These are phyloP conservation scores for Bombardia bombarda DNA, from an alignment of 495 filamentous ascomycete species.

Conservation along the genomic window DNA sequence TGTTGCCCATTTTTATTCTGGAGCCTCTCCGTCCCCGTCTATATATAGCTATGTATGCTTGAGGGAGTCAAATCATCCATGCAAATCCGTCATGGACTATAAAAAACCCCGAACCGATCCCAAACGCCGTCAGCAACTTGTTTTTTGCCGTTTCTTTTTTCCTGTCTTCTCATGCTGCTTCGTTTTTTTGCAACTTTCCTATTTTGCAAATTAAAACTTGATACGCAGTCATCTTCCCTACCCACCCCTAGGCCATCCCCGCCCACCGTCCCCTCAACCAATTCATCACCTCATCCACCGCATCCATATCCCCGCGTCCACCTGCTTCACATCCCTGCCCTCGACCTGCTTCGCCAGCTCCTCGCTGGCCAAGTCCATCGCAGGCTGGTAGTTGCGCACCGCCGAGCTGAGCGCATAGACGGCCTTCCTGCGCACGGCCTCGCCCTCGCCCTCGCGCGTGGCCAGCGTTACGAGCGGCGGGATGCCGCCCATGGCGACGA, in stretches of 20 bases:
- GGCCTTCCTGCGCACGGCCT: conserved; percentile 71
- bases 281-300: conserved; percentile 64
- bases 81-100: no score
- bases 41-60: no score
- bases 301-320: conserved; percentile 82
- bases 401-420: conserved; percentile 78
- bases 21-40: no score
- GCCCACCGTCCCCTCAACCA: conserved; percentile 42
- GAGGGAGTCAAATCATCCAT: no score
- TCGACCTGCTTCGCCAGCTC: conserved; percentile 49
- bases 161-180: no score
- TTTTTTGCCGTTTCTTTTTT: no score
- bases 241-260: not conserved
- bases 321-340: conserved; percentile 25
- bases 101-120: no score
- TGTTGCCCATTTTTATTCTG: no score
- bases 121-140: no score
- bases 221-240: not conserved
- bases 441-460: conserved; percentile 44
- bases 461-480: conserved; percentile 59
- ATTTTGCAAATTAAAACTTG: no score
- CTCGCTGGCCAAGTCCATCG: conserved; percentile 55
- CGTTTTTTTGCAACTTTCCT: no score
- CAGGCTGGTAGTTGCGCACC: conserved; percentile 79
- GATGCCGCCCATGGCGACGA: conserved; percentile 64